Evolutionary conservation across 139 green algal species (phyloP).

Genomic region (Haematococcus sp.): DNA sequence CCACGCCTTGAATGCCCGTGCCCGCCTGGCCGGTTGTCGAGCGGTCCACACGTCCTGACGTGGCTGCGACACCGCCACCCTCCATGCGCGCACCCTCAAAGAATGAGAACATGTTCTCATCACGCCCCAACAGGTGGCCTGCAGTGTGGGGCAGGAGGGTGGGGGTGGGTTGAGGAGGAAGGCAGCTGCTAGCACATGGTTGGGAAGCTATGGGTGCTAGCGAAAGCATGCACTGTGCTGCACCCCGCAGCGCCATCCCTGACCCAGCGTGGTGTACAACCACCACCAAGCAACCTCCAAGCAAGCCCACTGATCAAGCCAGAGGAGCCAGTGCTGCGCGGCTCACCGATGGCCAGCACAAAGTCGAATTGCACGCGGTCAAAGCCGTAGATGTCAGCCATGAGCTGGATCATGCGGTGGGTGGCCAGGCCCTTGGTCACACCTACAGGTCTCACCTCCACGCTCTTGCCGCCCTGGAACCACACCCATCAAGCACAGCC

Average conservation of each 20-base stretch:
- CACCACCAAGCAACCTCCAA: too few species aligned
- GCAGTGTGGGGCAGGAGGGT: conserved; percentile 5
- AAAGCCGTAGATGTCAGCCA: conserved; percentile 35
- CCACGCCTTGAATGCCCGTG: background rate
- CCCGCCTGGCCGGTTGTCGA: background rate
- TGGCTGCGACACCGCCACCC: conserved; percentile 6
- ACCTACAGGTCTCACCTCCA: conserved; percentile 92
- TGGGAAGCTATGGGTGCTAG: too few species aligned
- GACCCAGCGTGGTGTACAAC: too few species aligned
- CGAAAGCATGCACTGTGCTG: too few species aligned
- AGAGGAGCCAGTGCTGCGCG: background rate
- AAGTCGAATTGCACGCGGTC: conserved; percentile 64
- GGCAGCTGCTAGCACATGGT: background rate
- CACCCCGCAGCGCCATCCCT: too few species aligned
- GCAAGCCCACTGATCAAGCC: too few species aligned
- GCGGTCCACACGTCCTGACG: conserved; percentile 17
- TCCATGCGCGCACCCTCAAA: conserved; percentile 73
- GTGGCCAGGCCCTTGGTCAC: conserved; percentile 94
- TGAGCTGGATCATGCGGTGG: conserved; percentile 69
- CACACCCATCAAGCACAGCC: too few species aligned
- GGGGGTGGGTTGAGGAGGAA: background rate
- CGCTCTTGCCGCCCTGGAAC: conserved; percentile 66
- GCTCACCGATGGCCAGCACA: conserved; percentile 68
- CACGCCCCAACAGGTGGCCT: conserved; percentile 91
- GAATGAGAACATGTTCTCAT: conserved; percentile 94